Conservation (phyloP, 768 basidiomycete species). For the Cystobasidiopsis lactophilus region DNA sequence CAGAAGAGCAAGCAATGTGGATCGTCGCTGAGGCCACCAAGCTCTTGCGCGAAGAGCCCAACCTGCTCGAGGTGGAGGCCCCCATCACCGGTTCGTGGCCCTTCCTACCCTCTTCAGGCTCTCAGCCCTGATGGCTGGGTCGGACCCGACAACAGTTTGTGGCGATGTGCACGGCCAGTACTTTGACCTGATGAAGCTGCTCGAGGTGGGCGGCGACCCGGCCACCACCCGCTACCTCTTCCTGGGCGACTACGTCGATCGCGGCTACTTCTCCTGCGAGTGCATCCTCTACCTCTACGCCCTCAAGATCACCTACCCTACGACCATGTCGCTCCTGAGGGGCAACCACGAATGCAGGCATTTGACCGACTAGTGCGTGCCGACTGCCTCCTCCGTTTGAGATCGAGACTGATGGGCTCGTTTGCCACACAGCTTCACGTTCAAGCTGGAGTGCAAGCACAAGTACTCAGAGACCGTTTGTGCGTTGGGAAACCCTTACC, state of each 20-base stretch:
- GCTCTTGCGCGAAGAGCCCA: conserved; percentile 59
- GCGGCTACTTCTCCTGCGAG: conserved; percentile 89
- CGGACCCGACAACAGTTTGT: conserved; percentile 43
- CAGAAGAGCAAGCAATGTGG: conserved; percentile 40
- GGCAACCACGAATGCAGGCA: conserved; percentile 99
- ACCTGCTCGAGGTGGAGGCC: conserved; percentile 81
- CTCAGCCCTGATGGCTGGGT: neutral
- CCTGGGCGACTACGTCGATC: conserved; percentile 78
- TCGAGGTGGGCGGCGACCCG: conserved; percentile 84
- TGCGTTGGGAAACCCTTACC: neutral
- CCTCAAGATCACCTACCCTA: conserved; percentile 97
- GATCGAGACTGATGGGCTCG: too few relatives aligned
- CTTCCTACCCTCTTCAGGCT: neutral
- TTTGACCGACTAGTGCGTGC: conserved; percentile 55
- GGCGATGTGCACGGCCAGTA: conserved; percentile 99
- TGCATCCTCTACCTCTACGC: conserved; percentile 96
- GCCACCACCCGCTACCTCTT: conserved; percentile 82
- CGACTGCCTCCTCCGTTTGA: neutral
- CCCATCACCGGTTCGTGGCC: conserved; percentile 72
- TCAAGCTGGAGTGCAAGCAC: conserved; percentile 96
- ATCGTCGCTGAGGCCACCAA: conserved; percentile 76
- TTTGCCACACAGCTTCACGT: conserved; percentile 40
- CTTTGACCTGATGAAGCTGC: conserved; percentile 85
- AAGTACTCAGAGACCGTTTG: conserved; percentile 88
- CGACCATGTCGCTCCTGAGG: conserved; percentile 82